Evolutionary conservation across 768 basidiomycete species (phyloP), one percentile per base, ranked within the genome.

Genomic region (Trametes gibbosa): DNA sequence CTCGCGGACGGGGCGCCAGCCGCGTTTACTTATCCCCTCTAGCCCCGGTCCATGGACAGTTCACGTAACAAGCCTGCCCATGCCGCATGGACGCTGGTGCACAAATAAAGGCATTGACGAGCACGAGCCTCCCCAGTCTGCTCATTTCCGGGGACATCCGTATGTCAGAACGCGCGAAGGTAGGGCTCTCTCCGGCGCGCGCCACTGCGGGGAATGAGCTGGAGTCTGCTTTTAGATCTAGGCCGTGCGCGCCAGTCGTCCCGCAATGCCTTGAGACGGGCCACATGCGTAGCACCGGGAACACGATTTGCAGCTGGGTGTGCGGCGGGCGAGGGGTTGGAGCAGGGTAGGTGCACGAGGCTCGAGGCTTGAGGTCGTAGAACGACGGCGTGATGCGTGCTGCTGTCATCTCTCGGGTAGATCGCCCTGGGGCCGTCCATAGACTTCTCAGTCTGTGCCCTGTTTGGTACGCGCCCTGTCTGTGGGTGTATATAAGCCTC

Each of bases 151-250:
- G 13, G 25, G 27, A 23, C 14, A 4, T 19, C 17, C 49, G 55
- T 49, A 56, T 56, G 37, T 39, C 47, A 49, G 55, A 56, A 56
- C 55, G 39, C 39, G 55, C 37, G 55, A 50, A 49, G 46, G 39
- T 27, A 25, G 17, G 43, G 29, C 16, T 34, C 12, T 14, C 29
- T 10, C 29, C 48, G 48, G 8, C 29, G 17, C 48, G 32, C 29
- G 48, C n/a, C 29, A 48, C 48, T 17, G 12, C 48, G 29, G 24
- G 29, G 29, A n/a, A 32, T 10, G 29, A 32, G 10, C 29, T 32
- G 5, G 29, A 10, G 29, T 32, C 29, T 32, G n/a, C n/a, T 16
- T 45, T 24, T 24, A 32, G 29, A 29, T 29, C 48, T 24, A n/a
- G 34, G 13, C 35, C 25, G 34, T 21, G 35, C 35, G 48, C 29